A percentile compares a stretch with the other conserved stretches of the same genome.
phyloP scores from a whole-genome alignment of 352 stramenopile genomes.

The Globisporangium yorkense region DNA sequence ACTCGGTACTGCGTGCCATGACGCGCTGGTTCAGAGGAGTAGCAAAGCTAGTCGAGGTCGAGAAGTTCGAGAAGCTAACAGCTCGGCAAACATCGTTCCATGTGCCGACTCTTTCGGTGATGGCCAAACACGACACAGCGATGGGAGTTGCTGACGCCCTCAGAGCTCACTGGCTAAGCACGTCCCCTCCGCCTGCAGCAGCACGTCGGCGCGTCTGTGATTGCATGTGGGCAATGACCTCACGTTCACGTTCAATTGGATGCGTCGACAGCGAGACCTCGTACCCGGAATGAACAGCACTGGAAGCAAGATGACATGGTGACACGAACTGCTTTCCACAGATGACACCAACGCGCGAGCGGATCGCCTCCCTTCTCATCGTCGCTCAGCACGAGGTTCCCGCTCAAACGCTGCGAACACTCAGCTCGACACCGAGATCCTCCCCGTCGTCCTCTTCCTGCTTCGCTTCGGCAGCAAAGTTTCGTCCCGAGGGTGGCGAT shows the following conservation, averaged over 20 bases:
- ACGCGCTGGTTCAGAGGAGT: too few relatives aligned
- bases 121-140: too few relatives aligned
- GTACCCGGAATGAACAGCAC: too few relatives aligned
- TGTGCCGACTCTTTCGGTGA: too few relatives aligned
- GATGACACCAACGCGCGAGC: background rate
- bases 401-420: slow-evolving; percentile 25
- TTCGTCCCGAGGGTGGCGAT: background rate
- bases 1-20: background rate
- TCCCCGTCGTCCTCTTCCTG: slow-evolving; percentile 21
- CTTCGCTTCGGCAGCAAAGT: slow-evolving; percentile 13
- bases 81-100: too few relatives aligned
- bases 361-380: background rate
- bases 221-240: background rate
- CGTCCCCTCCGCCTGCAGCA: too few relatives aligned
- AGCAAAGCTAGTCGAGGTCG: too few relatives aligned
- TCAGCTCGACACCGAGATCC: slow-evolving; percentile 28
- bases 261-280: background rate
- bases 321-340: background rate
- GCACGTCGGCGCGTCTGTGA: background rate
- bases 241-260: slow-evolving; percentile 1
- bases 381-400: background rate
- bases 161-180: too few relatives aligned
- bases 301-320: background rate
- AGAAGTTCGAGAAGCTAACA: too few relatives aligned
- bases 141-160: too few relatives aligned